Base-by-base conservation (phyloP, 169 alveolate species). In the Plasmodium chabaudi region DNA sequence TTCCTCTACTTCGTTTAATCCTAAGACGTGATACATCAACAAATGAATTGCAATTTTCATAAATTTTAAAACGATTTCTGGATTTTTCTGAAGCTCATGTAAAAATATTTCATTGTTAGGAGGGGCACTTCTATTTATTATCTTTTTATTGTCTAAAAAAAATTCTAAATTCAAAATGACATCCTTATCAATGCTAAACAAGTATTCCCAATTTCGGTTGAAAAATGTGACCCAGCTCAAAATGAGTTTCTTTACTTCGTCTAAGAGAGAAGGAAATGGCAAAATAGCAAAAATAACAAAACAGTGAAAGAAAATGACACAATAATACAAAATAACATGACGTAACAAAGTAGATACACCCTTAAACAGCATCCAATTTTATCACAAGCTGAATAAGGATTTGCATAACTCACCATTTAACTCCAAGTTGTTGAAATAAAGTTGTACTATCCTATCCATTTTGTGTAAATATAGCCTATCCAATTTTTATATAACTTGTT, bases 21-120 rank as follows among this genome's bases (percentile, higher is more conserved):
- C 71, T 42, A 82, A 55, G 5, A 67, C 44, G 34, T 57, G 39
- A 34, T 46, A 82, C 46, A 82, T 42, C 27, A 82, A 23, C 25
- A 82, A 46, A 61, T 82, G 90, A 27, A 82, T 3, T 12, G 90
- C 57, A 7, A 69, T 64, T n/a, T 82, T 82, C 90, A 82, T 82
- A 42, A 82, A 82, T 72, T 82, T 82, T 61, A 82, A 67, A 65
- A 82, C 90, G 44, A 68, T 57, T 25, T 57, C 86, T 5, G 90
- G 90, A 17, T 82, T 82, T 5, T 82, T 82, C 56, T 82, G 39
- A 44, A 82, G 57, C 15, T 82, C 90, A 25, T 82, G 84, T 19
- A 82, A 44, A 17, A 57, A 82, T 23, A 82, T 72, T 13, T 82
- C 79, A 55, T 82, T 82, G 9, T 82, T 82, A 27, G 90, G 90